phyloP scores from a whole-genome alignment of 2,329 filamentous ascomycete genomes.

The Chaetomium sp. region DNA sequence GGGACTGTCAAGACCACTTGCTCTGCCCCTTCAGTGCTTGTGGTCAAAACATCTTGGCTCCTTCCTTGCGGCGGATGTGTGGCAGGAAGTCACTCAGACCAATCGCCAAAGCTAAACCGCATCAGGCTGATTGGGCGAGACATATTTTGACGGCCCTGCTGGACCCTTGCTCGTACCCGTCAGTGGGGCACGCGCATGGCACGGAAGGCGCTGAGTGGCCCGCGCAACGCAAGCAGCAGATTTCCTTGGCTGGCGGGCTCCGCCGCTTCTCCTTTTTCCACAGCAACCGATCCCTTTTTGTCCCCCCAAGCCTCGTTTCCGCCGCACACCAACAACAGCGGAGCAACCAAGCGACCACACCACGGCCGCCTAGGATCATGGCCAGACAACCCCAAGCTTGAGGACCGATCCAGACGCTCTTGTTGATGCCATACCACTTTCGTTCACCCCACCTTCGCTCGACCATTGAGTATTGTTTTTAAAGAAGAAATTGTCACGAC shows the following conservation, averaged over 20 bases:
- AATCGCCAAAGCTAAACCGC: conserved; percentile 7
- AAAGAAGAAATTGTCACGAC: no score
- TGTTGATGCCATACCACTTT: conserved; percentile 18
- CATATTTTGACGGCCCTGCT: conserved; percentile 8
- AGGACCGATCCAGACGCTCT: conserved; percentile 8
- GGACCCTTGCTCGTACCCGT: neutral
- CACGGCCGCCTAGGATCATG: conserved; percentile 11
- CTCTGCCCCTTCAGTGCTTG: no score
- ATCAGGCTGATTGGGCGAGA: conserved; percentile 24
- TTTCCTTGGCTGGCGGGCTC: neutral
- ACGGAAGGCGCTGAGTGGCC: conserved; percentile 1
- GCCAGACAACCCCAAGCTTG: conserved; percentile 5
- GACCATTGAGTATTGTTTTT: neutral
- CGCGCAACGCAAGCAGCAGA: neutral
- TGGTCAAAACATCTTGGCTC: no score
- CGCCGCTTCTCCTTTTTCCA: conserved; percentile 22
- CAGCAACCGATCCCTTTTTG: conserved; percentile 19
- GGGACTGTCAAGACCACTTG: no score
- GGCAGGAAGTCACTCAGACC: neutral
- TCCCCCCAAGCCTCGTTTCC: conserved; percentile 11
- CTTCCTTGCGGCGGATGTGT: neutral
- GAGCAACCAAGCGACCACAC: conserved; percentile 12
- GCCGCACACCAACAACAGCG: conserved; percentile 21
- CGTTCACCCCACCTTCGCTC: conserved; percentile 13
- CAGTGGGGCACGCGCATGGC: neutral